Evolutionary conservation across 768 basidiomycete genomes (phyloP).

Genomic region (Kwoniella mangroviensis): DNA sequence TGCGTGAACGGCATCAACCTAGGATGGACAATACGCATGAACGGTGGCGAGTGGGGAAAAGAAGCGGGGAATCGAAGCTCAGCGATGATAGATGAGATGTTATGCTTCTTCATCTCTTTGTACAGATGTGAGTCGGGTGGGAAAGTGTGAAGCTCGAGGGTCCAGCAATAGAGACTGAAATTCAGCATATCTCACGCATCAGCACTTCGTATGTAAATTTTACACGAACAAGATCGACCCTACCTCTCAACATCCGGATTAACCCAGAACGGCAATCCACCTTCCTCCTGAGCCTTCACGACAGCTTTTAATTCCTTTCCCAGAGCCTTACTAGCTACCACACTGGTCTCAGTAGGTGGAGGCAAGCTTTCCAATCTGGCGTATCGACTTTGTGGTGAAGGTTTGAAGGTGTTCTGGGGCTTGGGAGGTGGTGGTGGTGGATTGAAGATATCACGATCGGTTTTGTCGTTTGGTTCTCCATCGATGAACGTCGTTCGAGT

Average conservation of each 20-base stretch:
- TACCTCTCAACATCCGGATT: slow-evolving; percentile 65
- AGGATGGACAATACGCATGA: slow-evolving; percentile 75
- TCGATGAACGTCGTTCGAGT: slow-evolving; percentile 25
- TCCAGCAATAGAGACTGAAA: slow-evolving; percentile 46
- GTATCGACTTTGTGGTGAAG: slow-evolving; percentile 19
- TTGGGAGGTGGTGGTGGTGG: slow-evolving; percentile 5
- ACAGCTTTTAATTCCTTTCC: slow-evolving; percentile 68
- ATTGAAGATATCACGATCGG: slow-evolving; percentile 24
- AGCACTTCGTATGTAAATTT: too few species aligned
- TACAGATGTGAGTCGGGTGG: slow-evolving; percentile 26
- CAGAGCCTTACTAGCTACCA: slow-evolving; percentile 65
- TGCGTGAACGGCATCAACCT: slow-evolving; percentile 72
- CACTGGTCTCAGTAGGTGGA: slow-evolving; percentile 66
- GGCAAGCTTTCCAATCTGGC: slow-evolving; percentile 62
- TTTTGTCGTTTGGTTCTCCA: slow-evolving; percentile 25
- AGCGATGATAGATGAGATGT: slow-evolving; percentile 69
- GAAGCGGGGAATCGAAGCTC: slow-evolving; percentile 72
- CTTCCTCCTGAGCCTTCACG: slow-evolving; percentile 66
- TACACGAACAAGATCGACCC: background rate
- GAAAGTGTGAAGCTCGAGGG: slow-evolving; percentile 59
- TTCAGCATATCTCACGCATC: background rate
- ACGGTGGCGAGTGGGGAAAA: slow-evolving; percentile 73
- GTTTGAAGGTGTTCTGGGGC: slow-evolving; percentile 9
- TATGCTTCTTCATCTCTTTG: slow-evolving; percentile 64
- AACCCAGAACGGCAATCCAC: slow-evolving; percentile 73